Conservation (phyloP, 129 eudicot genomes). For the Mikania micrantha region DNA sequence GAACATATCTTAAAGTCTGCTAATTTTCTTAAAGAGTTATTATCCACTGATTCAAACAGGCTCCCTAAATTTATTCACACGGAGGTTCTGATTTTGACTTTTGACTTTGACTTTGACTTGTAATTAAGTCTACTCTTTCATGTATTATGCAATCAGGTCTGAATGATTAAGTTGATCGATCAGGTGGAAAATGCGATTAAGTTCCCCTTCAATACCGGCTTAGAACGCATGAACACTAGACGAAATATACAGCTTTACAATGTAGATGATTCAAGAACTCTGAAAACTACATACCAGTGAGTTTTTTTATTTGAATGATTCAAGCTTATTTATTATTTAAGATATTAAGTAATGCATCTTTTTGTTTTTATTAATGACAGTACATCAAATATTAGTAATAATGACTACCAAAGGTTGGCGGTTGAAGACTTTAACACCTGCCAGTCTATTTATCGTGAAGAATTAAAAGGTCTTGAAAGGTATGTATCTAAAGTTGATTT, state of each 20-base stretch:
- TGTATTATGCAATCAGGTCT: neutral
- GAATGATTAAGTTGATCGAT: conserved; percentile 5
- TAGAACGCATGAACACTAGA: conserved; percentile 63
- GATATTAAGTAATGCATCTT: conserved; percentile 1
- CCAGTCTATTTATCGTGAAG: conserved; percentile 54
- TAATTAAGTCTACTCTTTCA: neutral
- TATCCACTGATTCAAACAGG: conserved; percentile 33
- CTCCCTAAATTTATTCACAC: conserved; percentile 22
- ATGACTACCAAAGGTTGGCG: conserved; percentile 56
- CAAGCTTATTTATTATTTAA: neutral
- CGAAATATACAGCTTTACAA: conserved; percentile 52
- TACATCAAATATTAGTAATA: conserved; percentile 43
- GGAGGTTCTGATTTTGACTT: conserved; percentile 56
- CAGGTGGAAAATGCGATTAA: conserved; percentile 59
- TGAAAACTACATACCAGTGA: conserved; percentile 68
- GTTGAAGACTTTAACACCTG: conserved; percentile 63
- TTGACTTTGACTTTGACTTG: conserved; percentile 4
- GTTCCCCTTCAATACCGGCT: conserved; percentile 43
- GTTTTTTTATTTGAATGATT: neutral
- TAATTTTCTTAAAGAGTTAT: conserved; percentile 29
- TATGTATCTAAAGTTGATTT: conserved; percentile 15
- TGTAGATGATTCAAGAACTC: conserved; percentile 36
- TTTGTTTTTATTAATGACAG: conserved; percentile 32
- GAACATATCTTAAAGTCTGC: conserved; percentile 32
- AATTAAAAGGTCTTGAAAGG: conserved; percentile 69